phyloP scores from a whole-genome alignment of 164 flowering plant species.

The Annona cherimola region DNA sequence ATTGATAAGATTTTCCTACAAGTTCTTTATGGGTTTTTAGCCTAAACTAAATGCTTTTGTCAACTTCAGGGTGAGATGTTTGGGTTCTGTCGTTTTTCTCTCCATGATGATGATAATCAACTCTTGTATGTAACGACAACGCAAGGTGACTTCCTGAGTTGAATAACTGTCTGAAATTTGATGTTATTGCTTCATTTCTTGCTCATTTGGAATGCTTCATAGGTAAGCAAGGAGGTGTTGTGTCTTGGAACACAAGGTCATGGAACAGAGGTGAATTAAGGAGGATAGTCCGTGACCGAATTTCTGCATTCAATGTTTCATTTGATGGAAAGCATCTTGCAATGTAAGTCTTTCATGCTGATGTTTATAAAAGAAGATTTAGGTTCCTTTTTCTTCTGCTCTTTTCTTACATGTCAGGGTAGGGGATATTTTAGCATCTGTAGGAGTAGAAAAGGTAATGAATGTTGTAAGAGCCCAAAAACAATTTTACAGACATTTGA shows the following conservation, averaged over 20 bases:
- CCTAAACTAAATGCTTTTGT: constrained; percentile 1
- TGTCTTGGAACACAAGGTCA: constrained; percentile 61
- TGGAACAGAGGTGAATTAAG: constrained; percentile 68
- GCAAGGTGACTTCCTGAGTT: constrained; percentile 39
- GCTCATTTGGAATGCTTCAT: constrained; percentile 6
- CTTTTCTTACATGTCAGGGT: too few relatives aligned
- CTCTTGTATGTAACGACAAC: constrained; percentile 60
- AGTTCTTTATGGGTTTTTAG: neutral
- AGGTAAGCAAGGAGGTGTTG: constrained; percentile 67
- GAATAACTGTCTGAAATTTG: neutral
- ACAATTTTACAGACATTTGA: too few relatives aligned
- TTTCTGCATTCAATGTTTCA: constrained; percentile 77
- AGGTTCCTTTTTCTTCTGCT: neutral
- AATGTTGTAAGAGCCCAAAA: too few relatives aligned
- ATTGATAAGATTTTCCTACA: too few relatives aligned
- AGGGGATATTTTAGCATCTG: too few relatives aligned
- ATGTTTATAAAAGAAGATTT: neutral
- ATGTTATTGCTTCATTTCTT: constrained; percentile 8
- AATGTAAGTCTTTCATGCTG: constrained; percentile 37
- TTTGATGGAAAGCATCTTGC: constrained; percentile 76
- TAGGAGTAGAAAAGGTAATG: too few relatives aligned
- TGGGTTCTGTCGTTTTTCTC: constrained; percentile 75
- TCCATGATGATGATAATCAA: constrained; percentile 24
- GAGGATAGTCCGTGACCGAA: constrained; percentile 47
- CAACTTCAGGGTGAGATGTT: constrained; percentile 67